Percentiles rank a stretch among this genome's conserved stretches.
These are phyloP conservation scores for Bauhinia variegata DNA, from an alignment of 306 rosid genomes.

Conservation along the genomic window DNA sequence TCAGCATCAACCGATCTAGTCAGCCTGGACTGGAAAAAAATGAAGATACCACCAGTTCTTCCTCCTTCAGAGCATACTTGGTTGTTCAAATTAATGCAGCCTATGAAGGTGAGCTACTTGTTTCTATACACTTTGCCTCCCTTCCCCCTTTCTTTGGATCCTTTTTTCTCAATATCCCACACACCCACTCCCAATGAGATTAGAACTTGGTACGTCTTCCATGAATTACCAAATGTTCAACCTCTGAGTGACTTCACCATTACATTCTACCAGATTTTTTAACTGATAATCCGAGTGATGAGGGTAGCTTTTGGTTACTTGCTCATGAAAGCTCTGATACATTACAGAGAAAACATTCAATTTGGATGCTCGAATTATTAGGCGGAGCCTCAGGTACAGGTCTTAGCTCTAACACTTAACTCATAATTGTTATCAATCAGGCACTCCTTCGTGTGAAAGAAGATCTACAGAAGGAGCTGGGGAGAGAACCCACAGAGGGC, in stretches of 20 bases:
- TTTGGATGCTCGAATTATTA: neutral
- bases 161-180: neutral
- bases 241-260: neutral
- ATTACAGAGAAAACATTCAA: neutral
- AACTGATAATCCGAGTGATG: neutral
- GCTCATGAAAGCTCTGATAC: constrained; percentile 7
- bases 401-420: constrained; percentile 24
- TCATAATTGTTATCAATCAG: constrained; percentile 43
- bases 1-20: constrained; percentile 69
- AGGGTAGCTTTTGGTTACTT: neutral
- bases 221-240: too few relatives aligned
- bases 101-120: constrained; percentile 70
- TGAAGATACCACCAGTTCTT: constrained; percentile 93
- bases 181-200: too few relatives aligned
- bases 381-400: too few relatives aligned
- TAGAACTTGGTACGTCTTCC: too few relatives aligned
- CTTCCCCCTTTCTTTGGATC: neutral
- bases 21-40: constrained; percentile 87
- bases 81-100: constrained; percentile 90
- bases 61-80: constrained; percentile 83
- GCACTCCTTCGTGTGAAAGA: constrained; percentile 68
- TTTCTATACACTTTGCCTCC: neutral
- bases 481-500: constrained; percentile 65
- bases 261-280: neutral
- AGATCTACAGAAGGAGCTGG: constrained; percentile 54